Percentiles rank a stretch among this genome's conserved stretches.
phyloP scores from a whole-genome alignment of 352 stramenopile species.

The Phytopythium boreale region DNA sequence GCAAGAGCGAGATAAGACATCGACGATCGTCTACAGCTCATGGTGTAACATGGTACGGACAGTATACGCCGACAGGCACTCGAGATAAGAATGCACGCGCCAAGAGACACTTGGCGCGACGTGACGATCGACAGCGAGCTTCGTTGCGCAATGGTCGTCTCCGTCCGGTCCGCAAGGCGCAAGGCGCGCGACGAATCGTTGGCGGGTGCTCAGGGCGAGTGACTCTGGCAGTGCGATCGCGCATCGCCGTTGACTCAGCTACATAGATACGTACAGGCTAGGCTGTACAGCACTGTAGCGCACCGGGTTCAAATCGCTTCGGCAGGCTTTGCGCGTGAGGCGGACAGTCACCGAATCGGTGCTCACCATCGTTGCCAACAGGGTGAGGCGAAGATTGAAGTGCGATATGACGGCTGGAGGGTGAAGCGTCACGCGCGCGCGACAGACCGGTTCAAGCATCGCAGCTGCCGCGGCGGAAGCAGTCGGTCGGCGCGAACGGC shows the following conservation, averaged over 20 bases:
- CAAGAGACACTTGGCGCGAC: not conserved
- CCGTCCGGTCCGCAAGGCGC: no score
- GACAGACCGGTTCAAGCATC: not conserved
- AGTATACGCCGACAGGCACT: not conserved
- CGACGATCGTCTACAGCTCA: no score
- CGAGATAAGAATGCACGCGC: not conserved
- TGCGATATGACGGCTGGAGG: not conserved
- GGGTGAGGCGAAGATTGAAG: not conserved
- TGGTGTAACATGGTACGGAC: no score
- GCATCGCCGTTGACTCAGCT: no score
- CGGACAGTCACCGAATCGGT: no score
- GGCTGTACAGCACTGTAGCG: no score
- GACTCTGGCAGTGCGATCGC: no score
- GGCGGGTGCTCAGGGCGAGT: no score
- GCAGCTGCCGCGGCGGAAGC: not conserved
- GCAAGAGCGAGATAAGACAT: not conserved
- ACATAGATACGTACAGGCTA: no score
- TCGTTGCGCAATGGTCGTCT: not conserved
- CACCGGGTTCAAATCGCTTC: no score
- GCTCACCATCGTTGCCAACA: not conserved
- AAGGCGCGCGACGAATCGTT: no score
- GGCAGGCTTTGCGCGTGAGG: no score
- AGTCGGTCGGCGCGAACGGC: not conserved
- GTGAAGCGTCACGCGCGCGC: not conserved
- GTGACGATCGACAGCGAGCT: not conserved